A percentile compares a stretch with the other conserved stretches of the same genome.
phyloP scores from a whole-genome alignment of 345 rosid species.

The Physaria fendleri region DNA sequence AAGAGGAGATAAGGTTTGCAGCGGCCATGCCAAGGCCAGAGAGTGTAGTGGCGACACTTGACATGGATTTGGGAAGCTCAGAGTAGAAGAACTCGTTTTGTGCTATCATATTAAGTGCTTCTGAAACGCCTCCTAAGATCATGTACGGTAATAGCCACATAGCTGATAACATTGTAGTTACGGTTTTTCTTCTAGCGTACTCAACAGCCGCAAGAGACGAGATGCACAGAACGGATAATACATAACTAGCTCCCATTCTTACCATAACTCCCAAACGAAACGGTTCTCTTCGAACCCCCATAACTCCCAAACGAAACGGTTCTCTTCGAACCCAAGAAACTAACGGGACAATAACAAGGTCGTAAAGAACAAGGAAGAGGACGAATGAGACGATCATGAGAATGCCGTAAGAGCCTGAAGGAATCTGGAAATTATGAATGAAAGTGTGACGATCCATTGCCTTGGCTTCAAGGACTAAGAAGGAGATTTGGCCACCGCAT shows the following conservation, averaged over 20 bases:
- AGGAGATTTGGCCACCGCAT: slow-evolving; percentile 34
- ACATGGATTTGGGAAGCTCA: slow-evolving; percentile 48
- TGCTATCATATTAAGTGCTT: slow-evolving; percentile 40
- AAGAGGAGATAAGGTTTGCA: slow-evolving; percentile 38
- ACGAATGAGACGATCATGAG: slow-evolving; percentile 33
- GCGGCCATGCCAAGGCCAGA: slow-evolving; percentile 20
- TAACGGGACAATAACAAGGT: slow-evolving; percentile 33
- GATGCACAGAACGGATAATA: slow-evolving; percentile 28
- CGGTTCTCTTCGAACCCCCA: slow-evolving; percentile 33
- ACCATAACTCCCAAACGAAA: slow-evolving; percentile 34
- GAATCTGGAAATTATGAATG: slow-evolving; percentile 43
- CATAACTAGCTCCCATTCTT: slow-evolving; percentile 45
- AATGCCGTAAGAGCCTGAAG: slow-evolving; percentile 40
- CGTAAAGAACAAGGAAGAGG: slow-evolving; percentile 39
- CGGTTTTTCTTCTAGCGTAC: slow-evolving; percentile 28
- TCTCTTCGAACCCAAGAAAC: slow-evolving; percentile 32
- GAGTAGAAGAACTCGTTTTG: slow-evolving; percentile 49
- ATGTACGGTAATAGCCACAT: slow-evolving; percentile 43
- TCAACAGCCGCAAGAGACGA: slow-evolving; percentile 35
- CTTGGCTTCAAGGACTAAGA: slow-evolving; percentile 37
- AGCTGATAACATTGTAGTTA: slow-evolving; percentile 35
- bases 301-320: slow-evolving; percentile 32
- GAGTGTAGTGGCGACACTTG: slow-evolving; percentile 41
- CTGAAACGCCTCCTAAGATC: slow-evolving; percentile 34
- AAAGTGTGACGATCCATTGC: slow-evolving; percentile 47